Base-by-base conservation (phyloP, 257 asterid genomes). In the Striga asiatica region DNA sequence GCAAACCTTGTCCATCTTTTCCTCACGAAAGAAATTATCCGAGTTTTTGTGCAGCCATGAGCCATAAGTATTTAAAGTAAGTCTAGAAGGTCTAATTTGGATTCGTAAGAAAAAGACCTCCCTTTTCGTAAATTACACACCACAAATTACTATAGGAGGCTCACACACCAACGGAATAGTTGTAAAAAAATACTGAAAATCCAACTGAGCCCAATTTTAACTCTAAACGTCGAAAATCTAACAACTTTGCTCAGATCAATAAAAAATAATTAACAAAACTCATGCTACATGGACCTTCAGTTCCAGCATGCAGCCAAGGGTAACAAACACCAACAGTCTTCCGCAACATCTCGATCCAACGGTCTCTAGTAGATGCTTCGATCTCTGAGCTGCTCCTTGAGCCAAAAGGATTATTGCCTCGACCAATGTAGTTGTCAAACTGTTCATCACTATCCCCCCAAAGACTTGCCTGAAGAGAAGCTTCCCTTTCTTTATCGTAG, bases 231-330 rank as follows among this genome's bases (percentile, higher is more conserved):
- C 14, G 13, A 39, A 39, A 39, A n/a, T n/a, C n/a, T n/a, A n/a
- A 41, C 39, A 63, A 18, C 39, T 23, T 46, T n/a, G n/a, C n/a
- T 24, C 51, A 43, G 18, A 24, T 20, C 14, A 20, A 51, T 25
- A 67, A 23, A 49, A 56, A 29, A 31, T 23, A 27, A 14, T 53
- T 16, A 46, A 45, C 6, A 49, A 56, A 56, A 39, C 29, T 52
- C 23, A 43, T 23, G 53, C 55, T 35, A 43, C 27, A 57, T 9
- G 59, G 50, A 87, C 97, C 98, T 87, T 92, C 99, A 64, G 71
- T 84, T 69, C 97, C 99, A 52, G 99, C 97, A 75, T 92, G 99
- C 48, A 92, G 60, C 97, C 95, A 92, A 32, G 99, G 97, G 72
- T 88, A 92, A 72, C 83, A 88, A 66, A 69, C 80, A 75, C 82